These are phyloP conservation scores for Exophiala sp. DNA, from an alignment of 2,329 filamentous ascomycete genomes.

Conservation along the genomic window DNA sequence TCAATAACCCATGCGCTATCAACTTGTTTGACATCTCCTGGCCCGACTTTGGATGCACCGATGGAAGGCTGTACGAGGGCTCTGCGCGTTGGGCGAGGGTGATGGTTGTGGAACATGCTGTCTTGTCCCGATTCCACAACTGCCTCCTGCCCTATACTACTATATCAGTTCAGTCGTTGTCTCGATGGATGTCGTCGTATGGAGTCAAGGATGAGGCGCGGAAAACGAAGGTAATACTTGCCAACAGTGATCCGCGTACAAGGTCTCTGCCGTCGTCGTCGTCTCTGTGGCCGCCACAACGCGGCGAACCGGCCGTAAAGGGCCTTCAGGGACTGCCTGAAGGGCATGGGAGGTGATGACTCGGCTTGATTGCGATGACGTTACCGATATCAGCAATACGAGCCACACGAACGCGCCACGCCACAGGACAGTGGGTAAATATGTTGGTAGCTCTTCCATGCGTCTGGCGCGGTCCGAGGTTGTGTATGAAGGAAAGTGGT, in stretches of 20 bases:
- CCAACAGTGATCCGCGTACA: neutral
- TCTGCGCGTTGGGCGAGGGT: neutral
- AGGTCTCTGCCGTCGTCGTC: neutral
- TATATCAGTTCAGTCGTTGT: neutral
- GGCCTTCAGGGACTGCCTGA: slow-evolving; percentile 4
- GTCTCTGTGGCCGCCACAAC: neutral
- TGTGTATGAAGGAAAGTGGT: neutral
- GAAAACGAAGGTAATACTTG: too few species aligned
- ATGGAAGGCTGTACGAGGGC: neutral
- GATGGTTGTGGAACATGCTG: neutral
- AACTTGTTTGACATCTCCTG: slow-evolving; percentile 6
- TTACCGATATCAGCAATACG: neutral
- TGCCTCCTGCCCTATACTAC: neutral
- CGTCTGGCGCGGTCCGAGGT: neutral
- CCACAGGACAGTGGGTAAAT: neutral
- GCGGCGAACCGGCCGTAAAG: neutral
- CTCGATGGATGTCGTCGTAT: too few species aligned
- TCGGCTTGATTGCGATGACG: too few species aligned
- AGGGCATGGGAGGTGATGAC: too few species aligned
- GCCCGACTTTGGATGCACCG: neutral
- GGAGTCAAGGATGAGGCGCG: too few species aligned
- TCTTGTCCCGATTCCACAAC: neutral
- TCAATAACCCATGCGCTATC: slow-evolving; percentile 18
- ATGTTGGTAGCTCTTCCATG: neutral
- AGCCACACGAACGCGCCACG: neutral